Percentiles rank a stretch among this genome's conserved stretches.
These are phyloP conservation scores for Acacia pycnantha DNA, from an alignment of 331 rosid species.

Conservation along the genomic window DNA sequence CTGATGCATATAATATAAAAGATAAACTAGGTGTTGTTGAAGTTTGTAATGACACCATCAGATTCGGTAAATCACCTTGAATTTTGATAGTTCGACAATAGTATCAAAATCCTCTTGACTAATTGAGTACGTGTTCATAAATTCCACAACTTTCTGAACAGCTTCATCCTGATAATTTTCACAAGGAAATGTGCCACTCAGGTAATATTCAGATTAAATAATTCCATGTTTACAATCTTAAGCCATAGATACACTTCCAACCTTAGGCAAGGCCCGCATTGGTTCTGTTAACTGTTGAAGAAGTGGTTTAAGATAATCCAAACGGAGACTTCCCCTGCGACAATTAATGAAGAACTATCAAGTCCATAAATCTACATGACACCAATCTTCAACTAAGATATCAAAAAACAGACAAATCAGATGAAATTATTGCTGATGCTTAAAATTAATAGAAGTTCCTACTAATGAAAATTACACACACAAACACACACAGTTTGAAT, in stretches of 20 bases:
- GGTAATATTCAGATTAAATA: slow-evolving; percentile 24
- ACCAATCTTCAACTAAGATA: slow-evolving; percentile 18
- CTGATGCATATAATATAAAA: slow-evolving; percentile 45
- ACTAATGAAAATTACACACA: neutral
- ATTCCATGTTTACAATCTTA: neutral
- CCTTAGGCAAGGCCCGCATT: slow-evolving; percentile 68
- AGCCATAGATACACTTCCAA: slow-evolving; percentile 33
- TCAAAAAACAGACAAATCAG: slow-evolving; percentile 12
- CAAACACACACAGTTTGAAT: neutral
- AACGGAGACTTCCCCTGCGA: slow-evolving; percentile 69
- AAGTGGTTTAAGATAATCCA: slow-evolving; percentile 73
- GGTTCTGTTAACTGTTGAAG: slow-evolving; percentile 74
- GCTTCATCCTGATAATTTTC: slow-evolving; percentile 77
- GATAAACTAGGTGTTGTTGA: slow-evolving; percentile 9
- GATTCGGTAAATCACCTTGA: slow-evolving; percentile 54
- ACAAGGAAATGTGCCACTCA: slow-evolving; percentile 23
- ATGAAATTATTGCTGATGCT: slow-evolving; percentile 15
- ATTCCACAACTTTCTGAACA: slow-evolving; percentile 74
- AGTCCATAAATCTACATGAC: neutral
- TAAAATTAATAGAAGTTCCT: neutral
- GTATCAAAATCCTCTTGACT: slow-evolving; percentile 87
- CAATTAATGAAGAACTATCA: slow-evolving; percentile 26
- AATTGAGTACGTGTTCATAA: slow-evolving; percentile 83
- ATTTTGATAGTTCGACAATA: slow-evolving; percentile 81
- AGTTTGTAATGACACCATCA: neutral